phyloP scores from a whole-genome alignment of 1,139 yeast genomes.

The Protomyces gravidus region DNA sequence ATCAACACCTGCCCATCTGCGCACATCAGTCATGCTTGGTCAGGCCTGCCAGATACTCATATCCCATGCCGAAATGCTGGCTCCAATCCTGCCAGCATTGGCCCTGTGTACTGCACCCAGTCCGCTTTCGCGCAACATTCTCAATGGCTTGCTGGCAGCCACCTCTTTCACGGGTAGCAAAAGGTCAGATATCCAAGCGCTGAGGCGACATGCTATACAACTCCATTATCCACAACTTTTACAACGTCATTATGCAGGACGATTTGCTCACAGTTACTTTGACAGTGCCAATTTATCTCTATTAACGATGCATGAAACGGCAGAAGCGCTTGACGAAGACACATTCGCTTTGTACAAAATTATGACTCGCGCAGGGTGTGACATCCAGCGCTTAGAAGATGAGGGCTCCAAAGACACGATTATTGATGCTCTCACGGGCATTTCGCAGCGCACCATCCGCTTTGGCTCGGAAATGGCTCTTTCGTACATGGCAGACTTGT shows the following conservation, averaged over 20 bases:
- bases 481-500: neutral
- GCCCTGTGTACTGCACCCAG: neutral
- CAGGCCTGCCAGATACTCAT: constrained; percentile 21
- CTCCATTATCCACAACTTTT: constrained; percentile 5
- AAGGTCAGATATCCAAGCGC: constrained; percentile 6
- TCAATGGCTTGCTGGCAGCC: neutral
- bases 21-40: constrained; percentile 9
- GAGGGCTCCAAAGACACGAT: neutral
- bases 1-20: constrained; percentile 10
- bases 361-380: neutral
- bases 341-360: neutral
- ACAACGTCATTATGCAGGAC: neutral
- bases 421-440: neutral
- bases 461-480: neutral
- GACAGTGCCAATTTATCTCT: neutral
- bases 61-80: neutral
- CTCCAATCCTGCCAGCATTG: constrained; percentile 17
- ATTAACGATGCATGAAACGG: neutral
- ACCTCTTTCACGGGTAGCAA: constrained; percentile 5
- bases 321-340: constrained; percentile 2
- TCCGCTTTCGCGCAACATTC: constrained; percentile 3
- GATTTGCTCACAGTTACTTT: neutral
- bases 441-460: neutral
- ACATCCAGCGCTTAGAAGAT: neutral
- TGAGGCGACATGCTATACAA: constrained; percentile 3